Base-by-base conservation (phyloP, 805 yeast genomes). In the Schwanniomyces yamadae region DNA sequence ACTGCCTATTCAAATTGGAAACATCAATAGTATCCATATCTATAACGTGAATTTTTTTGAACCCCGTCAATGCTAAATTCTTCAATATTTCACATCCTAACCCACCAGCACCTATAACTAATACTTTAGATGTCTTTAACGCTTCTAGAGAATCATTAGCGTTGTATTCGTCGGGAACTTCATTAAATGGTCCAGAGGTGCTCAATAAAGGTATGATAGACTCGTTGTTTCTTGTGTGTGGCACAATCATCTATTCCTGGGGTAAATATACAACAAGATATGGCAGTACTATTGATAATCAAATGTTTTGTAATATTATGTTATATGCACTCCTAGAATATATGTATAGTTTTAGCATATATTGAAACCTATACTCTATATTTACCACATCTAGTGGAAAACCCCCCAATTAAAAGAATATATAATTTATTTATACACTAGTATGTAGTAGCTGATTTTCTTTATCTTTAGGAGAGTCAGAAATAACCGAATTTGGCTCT, bases 1-100 rank as follows among this genome's bases (percentile, higher is more conserved):
- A 84, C 59, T 84, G 95, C 12, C 95, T 68, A 52, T 84, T 85
- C 46, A 84, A 66, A 49, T 84, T 84, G 17, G 84, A 75, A n/a
- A 83, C 56, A 46, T 84, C 93, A 35, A 84, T 82, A 2, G 86
- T 82, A 55, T 84, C 95, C 91, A 84, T 84, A 52, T 84, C 95
- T 24, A 84, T 81, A 8, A 85, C 75, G 39, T 81, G 78, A 20
- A 85, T 75, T 31, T 78, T 59, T 39, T 61, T 62, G 51, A 85
- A 81, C 4, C 91, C 91, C n/a, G 79, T 68, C 21, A 80, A 61
- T 1, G 85, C 85, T 34, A 85, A 64, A 55, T 83, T 75, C 58
- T 85, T 85, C 30, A 84, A 59, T 20, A 84, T 80, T 56, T 85
- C 93, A 59, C 95, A 84, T 3, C 95, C 95, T 16, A 84, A 61